Base-by-base conservation (phyloP, 2,329 filamentous ascomycete species). In the Dactylellina drechsleri region DNA sequence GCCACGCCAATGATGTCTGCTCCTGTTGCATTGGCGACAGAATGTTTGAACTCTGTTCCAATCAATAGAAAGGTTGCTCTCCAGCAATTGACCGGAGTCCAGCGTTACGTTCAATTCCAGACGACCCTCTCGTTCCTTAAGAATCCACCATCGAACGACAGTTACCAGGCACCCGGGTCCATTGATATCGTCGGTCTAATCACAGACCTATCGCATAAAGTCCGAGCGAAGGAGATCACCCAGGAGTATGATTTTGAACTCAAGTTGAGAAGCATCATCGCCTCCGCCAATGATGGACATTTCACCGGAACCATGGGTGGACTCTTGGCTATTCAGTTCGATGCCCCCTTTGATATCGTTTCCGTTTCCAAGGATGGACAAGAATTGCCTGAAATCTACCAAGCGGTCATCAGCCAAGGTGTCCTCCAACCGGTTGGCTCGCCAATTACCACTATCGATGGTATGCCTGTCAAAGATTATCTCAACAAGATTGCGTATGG, bases 51-150 rank as follows among this genome's bases (percentile, higher is more conserved):
- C 60, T 76, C 72, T 53, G 66, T 76, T 18, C 66, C 72, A 47
- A 71, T 76, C 26, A 58, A 76, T 15, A 59, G 64, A 6, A 67
- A 76, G 52, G 54, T 59, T 47, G 65, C 72, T 41, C 15, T 76
- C 2, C 66, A 70, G 41, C 66, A 71, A 18, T 36, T 71, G 40
- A 71, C 54, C 12, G 72, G 72, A 43, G 62, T 76, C 15, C 65
- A 76, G 31, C 65, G 66, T 5, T 76, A 76, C 45, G 18, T 76
- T 45, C 72, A 76, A n/a, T 76, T 76, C 54, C 72, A 76, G n/a
- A 71, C 41, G 18, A 76, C 72, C 7, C 72, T 76, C 23, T 59
- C 31, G 4, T 76, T 61, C 49, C 26, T 71, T 20, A 76, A 76
- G 54, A 76, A 76, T 31, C 72, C 72, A 8, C 72, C 72, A 45